Percentiles rank a stretch among this genome's conserved stretches.
phyloP scores from a whole-genome alignment of 1,139 yeast species.

The Saccharomyces hybrid region DNA sequence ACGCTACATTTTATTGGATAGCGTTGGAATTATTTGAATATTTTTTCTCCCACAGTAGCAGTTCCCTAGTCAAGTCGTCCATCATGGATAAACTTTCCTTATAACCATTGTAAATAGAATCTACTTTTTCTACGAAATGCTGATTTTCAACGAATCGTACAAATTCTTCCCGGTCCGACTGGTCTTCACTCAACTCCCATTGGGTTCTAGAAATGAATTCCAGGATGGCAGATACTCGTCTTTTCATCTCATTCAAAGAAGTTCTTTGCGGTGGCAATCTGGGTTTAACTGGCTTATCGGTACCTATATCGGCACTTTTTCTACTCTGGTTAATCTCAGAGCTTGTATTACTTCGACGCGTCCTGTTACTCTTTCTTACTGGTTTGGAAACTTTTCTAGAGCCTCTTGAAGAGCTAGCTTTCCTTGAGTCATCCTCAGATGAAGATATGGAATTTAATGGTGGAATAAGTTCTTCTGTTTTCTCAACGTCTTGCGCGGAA shows the following conservation, averaged over 20 bases:
- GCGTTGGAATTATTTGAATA: conserved; percentile 32
- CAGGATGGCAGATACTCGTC: conserved; percentile 80
- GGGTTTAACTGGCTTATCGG: conserved; percentile 71
- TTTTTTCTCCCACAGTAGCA: conserved; percentile 70
- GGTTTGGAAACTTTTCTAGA: conserved; percentile 10
- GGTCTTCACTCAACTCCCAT: conserved; percentile 68
- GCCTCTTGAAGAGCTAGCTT: conserved; percentile 6
- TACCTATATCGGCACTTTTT: conserved; percentile 29
- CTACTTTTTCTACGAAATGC: conserved; percentile 29
- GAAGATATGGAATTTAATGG: conserved; percentile 8
- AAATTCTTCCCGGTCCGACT: conserved; percentile 45
- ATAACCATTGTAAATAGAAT: conserved; percentile 40
- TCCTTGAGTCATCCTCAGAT: conserved; percentile 11
- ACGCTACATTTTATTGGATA: not conserved
- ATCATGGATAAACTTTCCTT: conserved; percentile 55
- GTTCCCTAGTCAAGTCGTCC: conserved; percentile 62
- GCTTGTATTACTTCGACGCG: conserved; percentile 18
- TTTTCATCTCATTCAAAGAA: conserved; percentile 71
- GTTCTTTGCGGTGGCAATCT: conserved; percentile 71
- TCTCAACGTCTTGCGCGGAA: not conserved
- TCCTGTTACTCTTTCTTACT: conserved; percentile 8
- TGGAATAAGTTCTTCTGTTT: not conserved
- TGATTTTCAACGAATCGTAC: conserved; percentile 40
- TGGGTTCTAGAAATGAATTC: conserved; percentile 87
- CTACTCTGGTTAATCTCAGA: conserved; percentile 9